These are phyloP conservation scores for Solanum microdontum DNA, from an alignment of 257 asterid genomes.

Conservation along the genomic window DNA sequence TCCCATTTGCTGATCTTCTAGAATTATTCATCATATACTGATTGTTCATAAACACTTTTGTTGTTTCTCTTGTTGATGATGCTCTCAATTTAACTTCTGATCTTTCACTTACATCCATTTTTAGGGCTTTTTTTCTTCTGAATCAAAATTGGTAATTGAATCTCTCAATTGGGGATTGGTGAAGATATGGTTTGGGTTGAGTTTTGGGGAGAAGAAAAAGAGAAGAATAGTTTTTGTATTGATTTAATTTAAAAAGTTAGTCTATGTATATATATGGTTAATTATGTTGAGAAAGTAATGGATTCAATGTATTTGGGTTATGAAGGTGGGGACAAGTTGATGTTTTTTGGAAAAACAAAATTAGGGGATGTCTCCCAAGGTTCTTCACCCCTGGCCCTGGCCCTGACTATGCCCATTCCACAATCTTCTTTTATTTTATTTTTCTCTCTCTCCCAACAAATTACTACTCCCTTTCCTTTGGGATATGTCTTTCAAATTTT, in stretches of 20 bases:
- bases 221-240: background rate
- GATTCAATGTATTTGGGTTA: slow-evolving; percentile 20
- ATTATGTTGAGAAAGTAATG: background rate
- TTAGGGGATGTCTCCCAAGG: slow-evolving; percentile 5
- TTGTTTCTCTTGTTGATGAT: background rate
- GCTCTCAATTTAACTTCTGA: background rate
- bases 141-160: background rate
- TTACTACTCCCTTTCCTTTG: background rate
- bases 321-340: slow-evolving; percentile 16
- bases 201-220: background rate
- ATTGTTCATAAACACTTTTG: background rate
- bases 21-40: background rate
- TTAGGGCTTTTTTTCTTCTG: background rate
- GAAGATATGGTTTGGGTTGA: background rate
- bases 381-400: slow-evolving; percentile 21
- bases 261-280: background rate
- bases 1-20: slow-evolving; percentile 6
- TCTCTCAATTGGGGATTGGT: too few relatives aligned
- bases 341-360: background rate
- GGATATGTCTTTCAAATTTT: too few relatives aligned
- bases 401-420: background rate
- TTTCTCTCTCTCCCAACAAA: background rate
- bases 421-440: too few relatives aligned
- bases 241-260: background rate
- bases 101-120: background rate